Percentiles rank a stretch among this genome's conserved stretches.
Conservation (phyloP, 2,329 filamentous ascomycete species). For the Aspergillus intermedius region DNA sequence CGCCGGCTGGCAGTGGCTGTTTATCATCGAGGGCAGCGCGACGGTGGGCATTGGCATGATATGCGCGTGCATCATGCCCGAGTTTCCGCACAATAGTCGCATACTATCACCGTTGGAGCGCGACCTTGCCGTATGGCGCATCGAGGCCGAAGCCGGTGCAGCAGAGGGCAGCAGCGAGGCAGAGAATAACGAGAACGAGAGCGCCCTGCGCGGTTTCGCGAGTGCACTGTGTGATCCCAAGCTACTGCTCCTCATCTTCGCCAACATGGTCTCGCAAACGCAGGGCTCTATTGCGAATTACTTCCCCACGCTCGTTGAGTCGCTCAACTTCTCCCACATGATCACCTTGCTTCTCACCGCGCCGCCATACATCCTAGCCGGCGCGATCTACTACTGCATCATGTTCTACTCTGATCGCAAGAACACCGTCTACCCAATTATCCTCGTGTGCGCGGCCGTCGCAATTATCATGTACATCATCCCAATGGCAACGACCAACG, state of each 20-base stretch:
- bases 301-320: constrained; percentile 19
- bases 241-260: constrained; percentile 32
- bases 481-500: constrained; percentile 30
- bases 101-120: constrained; percentile 19
- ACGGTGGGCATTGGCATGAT: constrained; percentile 24
- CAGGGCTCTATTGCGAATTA: constrained; percentile 26
- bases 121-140: constrained; percentile 18
- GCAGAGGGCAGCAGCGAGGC: constrained; percentile 24
- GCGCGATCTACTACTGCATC: constrained; percentile 29
- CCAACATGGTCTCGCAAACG: constrained; percentile 36
- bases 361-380: constrained; percentile 42
- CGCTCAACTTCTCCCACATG: constrained; percentile 22
- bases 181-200: constrained; percentile 21
- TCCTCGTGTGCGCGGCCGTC: constrained; percentile 29
- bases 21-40: constrained; percentile 23
- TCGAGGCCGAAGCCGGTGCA: constrained; percentile 32
- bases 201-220: constrained; percentile 15
- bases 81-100: constrained; percentile 36
- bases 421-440: constrained; percentile 30
- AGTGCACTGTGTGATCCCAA: constrained; percentile 32
- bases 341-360: constrained; percentile 42
- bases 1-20: constrained; percentile 22
- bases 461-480: constrained; percentile 35
- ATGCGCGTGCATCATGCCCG: constrained; percentile 32
- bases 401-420: constrained; percentile 34